A percentile compares a stretch with the other conserved stretches of the same genome.
These are phyloP conservation scores for Fusarium buharicum DNA, from an alignment of 2,329 filamentous ascomycete species.

Conservation along the genomic window DNA sequence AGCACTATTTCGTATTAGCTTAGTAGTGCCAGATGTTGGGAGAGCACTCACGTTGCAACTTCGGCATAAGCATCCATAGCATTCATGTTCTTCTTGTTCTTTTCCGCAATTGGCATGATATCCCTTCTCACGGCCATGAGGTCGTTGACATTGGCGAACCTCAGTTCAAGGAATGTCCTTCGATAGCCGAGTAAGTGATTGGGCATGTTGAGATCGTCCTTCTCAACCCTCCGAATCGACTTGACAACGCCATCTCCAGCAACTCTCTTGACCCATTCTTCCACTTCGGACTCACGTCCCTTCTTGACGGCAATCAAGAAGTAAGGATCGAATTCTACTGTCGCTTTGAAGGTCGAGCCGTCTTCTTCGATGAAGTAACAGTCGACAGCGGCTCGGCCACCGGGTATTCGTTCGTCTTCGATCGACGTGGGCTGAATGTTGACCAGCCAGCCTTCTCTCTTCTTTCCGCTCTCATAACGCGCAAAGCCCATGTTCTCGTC, in stretches of 20 bases:
- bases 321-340: conserved; percentile 95
- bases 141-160: conserved; percentile 88
- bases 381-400: conserved; percentile 89
- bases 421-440: conserved; percentile 93
- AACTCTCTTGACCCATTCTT: conserved; percentile 90
- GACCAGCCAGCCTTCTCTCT: conserved; percentile 88
- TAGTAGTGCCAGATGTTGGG: not conserved
- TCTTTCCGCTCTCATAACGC: conserved; percentile 87
- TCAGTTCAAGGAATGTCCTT: conserved; percentile 86
- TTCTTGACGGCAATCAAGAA: conserved; percentile 91
- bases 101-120: conserved; percentile 91
- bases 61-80: conserved; percentile 99
- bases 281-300: conserved; percentile 89
- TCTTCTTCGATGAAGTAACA: conserved; percentile 97
- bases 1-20: conserved; percentile 55
- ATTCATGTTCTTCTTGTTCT: conserved; percentile 95
- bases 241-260: conserved; percentile 84
- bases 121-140: conserved; percentile 84
- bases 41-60: conserved; percentile 77
- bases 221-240: conserved; percentile 79
- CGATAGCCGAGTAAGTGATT: conserved; percentile 95
- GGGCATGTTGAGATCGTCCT: conserved; percentile 93
- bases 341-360: conserved; percentile 92
- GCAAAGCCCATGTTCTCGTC: conserved; percentile 96
- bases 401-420: conserved; percentile 83